Percentiles rank a stretch among this genome's conserved stretches.
Conservation (phyloP, 2,329 filamentous ascomycete species). For the Setomelanomma holmii region DNA sequence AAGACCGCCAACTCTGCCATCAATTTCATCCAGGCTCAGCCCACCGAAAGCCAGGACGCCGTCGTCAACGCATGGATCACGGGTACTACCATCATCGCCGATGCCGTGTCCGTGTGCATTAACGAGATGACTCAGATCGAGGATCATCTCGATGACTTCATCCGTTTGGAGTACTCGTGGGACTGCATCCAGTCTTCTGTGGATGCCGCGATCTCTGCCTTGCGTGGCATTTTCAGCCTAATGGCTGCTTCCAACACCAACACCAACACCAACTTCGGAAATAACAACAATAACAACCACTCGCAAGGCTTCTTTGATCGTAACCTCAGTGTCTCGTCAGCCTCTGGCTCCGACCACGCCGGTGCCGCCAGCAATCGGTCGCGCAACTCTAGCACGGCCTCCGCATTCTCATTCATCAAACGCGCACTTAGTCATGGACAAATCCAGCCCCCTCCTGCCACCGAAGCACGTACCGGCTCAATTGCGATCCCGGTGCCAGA, state of each 20-base stretch:
- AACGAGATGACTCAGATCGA: slow-evolving; percentile 51
- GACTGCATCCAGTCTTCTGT: slow-evolving; percentile 52
- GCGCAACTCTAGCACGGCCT: slow-evolving; percentile 34
- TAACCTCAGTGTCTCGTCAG: slow-evolving; percentile 39
- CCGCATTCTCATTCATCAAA: slow-evolving; percentile 37
- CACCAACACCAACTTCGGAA: neutral
- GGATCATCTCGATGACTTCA: slow-evolving; percentile 53
- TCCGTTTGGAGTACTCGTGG: slow-evolving; percentile 55
- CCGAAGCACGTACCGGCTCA: slow-evolving; percentile 22
- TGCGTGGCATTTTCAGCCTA: slow-evolving; percentile 56
- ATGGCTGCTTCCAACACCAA: slow-evolving; percentile 38
- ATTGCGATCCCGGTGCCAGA: slow-evolving; percentile 39
- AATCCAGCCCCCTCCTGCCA: slow-evolving; percentile 16
- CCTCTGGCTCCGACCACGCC: slow-evolving; percentile 16
- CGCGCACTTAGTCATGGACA: slow-evolving; percentile 33
- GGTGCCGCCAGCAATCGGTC: slow-evolving; percentile 21
- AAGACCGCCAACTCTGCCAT: slow-evolving; percentile 55
- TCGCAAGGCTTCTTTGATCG: slow-evolving; percentile 19
- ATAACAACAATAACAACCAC: neutral
- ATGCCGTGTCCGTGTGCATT: slow-evolving; percentile 53
- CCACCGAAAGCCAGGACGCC: slow-evolving; percentile 48
- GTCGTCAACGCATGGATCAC: slow-evolving; percentile 55
- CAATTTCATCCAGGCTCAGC: slow-evolving; percentile 53
- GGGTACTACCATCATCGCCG: slow-evolving; percentile 54
- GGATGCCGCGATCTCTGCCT: slow-evolving; percentile 49